Percentiles rank a stretch among this genome's conserved stretches.
phyloP scores from a whole-genome alignment of 78 protist species.

The Planoprotostelium fungivorum region DNA sequence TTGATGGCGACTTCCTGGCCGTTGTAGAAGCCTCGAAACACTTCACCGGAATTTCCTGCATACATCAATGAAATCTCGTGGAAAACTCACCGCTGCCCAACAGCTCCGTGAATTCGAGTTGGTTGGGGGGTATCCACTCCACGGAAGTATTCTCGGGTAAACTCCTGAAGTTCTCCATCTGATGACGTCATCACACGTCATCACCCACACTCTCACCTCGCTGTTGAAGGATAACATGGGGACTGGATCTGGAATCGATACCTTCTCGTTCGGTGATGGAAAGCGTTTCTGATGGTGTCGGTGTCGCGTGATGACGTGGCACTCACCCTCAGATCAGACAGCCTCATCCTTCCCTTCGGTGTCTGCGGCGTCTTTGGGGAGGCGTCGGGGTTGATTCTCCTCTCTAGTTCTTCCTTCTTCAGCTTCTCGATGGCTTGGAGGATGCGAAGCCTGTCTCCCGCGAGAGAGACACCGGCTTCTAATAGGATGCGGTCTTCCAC shows the following conservation, averaged over 20 bases:
- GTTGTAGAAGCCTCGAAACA: constrained; percentile 45
- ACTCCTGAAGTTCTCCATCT: not conserved
- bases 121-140: not conserved
- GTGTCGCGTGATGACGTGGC: not conserved
- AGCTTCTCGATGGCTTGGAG: not conserved
- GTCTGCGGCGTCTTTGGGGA: not conserved
- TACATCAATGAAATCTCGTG: not conserved
- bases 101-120: not conserved
- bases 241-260: not conserved
- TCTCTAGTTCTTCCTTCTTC: not conserved
- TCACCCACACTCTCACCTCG: not conserved
- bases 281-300: not conserved
- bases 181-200: not conserved
- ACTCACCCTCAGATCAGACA: not conserved
- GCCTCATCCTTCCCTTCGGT: not conserved
- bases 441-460: not conserved
- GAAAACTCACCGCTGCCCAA: not conserved
- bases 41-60: constrained; percentile 28
- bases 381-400: not conserved
- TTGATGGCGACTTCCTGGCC: constrained; percentile 52
- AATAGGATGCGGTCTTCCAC: not conserved
- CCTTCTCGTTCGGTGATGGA: not conserved
- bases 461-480: not conserved
- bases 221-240: not conserved
- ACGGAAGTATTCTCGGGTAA: not conserved